Evolutionary conservation across 2,329 filamentous ascomycete species (phyloP), one percentile per base, ranked within the genome.

Genomic region (Trichoderma koningiopsis): DNA sequence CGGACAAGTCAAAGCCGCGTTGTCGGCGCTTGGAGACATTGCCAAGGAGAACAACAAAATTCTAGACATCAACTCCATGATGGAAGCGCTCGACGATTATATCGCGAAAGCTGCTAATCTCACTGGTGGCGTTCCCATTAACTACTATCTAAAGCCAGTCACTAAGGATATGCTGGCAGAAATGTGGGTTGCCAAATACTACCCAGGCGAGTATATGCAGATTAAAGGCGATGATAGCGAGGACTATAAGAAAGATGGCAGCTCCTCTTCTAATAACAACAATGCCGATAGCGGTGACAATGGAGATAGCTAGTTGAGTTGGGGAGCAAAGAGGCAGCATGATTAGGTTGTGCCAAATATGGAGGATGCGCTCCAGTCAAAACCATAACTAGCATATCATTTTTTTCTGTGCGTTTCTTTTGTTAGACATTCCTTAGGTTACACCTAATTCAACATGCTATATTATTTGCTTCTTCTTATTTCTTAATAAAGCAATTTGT

Each of bases 131-230:
- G 37, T 62, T 10, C 59, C 59, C 29, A 62, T 47, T 14, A 40
- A 49, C 29, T 62, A 62, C n/a, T 52, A 62, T 19, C 43, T 52
- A 10, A 49, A 62, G 16, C 27, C 40, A 35, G 35, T 62, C 22
- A 62, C 59, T 2, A 62, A 37, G 43, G 59, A 62, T 31, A 62
- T 62, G 59, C 47, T 62, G 43, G 59, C 59, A 8, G 37, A 52
- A 62, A 49, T 49, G 59, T 62, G 59, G 59, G 29, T 40, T 31
- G 13, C 59, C 40, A 62, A 52, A 19, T 52, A 47, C 10, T 62
- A 56, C 29, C 43, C 43, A 49, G 43, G 37, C 40, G 8, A 49
- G n/a, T 49, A 49, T 24, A 49, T 49, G n/a, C 47, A 49, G 24
- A 49, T 49, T 4, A 49, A 49, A 6, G n/a, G 47, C 13, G 47